Evolutionary conservation across 2,329 filamentous ascomycete species (phyloP).

Genomic region (Epichloe festucae): DNA sequence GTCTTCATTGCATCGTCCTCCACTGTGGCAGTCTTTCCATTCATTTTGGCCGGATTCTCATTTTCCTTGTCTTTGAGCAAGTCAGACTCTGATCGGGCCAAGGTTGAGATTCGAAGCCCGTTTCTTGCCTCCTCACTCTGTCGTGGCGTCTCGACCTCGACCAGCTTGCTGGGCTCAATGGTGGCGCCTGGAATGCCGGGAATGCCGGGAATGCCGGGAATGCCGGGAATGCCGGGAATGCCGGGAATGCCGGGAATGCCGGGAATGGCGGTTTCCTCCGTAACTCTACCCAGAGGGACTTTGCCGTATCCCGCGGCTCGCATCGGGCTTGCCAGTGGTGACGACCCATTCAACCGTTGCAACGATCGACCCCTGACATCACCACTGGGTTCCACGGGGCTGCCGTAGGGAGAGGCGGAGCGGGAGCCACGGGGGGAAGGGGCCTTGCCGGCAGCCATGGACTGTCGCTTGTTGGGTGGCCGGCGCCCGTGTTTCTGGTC

Average conservation of each 20-base stretch:
- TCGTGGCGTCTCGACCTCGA: slow-evolving; percentile 43
- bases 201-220: slow-evolving; percentile 16
- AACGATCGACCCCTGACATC: slow-evolving; percentile 58
- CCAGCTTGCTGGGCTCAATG: slow-evolving; percentile 35
- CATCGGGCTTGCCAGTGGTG: slow-evolving; percentile 51
- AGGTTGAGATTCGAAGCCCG: slow-evolving; percentile 14
- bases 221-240: slow-evolving; percentile 21
- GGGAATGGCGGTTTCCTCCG: slow-evolving; percentile 44
- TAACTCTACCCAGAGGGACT: slow-evolving; percentile 60
- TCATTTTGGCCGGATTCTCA: slow-evolving; percentile 23
- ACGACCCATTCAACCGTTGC: slow-evolving; percentile 53
- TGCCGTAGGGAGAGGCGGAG: slow-evolving; percentile 49
- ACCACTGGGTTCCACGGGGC: slow-evolving; percentile 44
- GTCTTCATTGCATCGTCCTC: slow-evolving; percentile 45
- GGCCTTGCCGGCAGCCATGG: slow-evolving; percentile 30
- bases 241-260: slow-evolving; percentile 26
- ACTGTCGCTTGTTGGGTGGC: slow-evolving; percentile 36
- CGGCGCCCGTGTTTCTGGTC: slow-evolving; percentile 86
- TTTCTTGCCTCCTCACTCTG: slow-evolving; percentile 29
- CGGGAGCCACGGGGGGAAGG: slow-evolving; percentile 34
- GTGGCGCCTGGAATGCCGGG: slow-evolving; percentile 25
- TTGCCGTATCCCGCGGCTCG: slow-evolving; percentile 53
- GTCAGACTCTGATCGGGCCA: slow-evolving; percentile 22
- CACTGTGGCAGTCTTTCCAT: slow-evolving; percentile 31
- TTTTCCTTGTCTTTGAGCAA: slow-evolving; percentile 28